Conservation (phyloP, 2,329 filamentous ascomycete species). For the Pezicula radicicola region DNA sequence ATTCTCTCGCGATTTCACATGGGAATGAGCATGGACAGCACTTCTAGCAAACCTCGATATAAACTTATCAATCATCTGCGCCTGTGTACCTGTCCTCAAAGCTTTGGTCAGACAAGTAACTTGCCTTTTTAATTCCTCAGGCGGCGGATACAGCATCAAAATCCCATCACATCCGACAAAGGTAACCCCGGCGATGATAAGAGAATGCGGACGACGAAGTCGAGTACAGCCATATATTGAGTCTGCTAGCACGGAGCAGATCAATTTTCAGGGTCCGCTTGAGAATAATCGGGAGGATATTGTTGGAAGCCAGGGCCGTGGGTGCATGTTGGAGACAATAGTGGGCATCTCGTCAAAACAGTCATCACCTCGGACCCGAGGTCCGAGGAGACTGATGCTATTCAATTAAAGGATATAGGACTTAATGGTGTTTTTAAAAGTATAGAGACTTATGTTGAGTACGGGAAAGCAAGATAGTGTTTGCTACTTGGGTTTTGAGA, state of each 20-base stretch:
- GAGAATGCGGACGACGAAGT: neutral
- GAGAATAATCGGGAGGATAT: neutral
- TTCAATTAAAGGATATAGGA: no score
- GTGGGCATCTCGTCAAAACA: no score
- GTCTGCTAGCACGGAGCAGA: neutral
- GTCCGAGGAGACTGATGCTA: no score
- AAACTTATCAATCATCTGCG: conserved; percentile 11
- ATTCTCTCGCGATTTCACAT: conserved; percentile 7
- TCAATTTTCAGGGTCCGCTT: neutral
- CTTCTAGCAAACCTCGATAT: conserved; percentile 11
- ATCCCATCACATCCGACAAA: neutral
- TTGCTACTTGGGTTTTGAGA: no score
- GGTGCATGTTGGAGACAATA: neutral
- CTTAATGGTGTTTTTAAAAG: no score
- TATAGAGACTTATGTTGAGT: no score
- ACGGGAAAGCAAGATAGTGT: no score
- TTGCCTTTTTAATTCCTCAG: neutral
- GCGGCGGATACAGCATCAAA: neutral
- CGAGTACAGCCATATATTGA: neutral
- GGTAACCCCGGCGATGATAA: neutral
- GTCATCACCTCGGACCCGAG: no score
- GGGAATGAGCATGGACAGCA: conserved; percentile 11
- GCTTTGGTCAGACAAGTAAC: conserved; percentile 1
- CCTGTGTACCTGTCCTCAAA: conserved; percentile 10
- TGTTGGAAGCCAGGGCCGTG: neutral